Evolutionary conservation across 2,329 filamentous ascomycete genomes (phyloP), one percentile per base, ranked within the genome.

Genomic region (Rhynchosporium secalis): DNA sequence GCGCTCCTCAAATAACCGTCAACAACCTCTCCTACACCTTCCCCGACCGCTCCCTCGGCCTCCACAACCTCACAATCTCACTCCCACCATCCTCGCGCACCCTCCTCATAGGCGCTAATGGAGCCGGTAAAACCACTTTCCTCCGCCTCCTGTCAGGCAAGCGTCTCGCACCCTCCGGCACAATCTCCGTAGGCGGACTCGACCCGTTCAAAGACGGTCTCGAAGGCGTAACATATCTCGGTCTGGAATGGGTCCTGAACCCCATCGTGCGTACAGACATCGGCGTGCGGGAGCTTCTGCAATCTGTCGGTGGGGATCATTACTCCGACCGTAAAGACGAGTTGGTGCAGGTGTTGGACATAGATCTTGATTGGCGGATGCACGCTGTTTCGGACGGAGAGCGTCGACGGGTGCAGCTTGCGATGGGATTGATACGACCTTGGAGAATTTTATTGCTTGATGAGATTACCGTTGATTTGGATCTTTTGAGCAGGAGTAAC

Each of bases 211-310:
- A 91, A 75, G 84, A 92, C 41, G 86, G 88, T 10, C 86, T 97
- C 33, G 91, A 96, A 77, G 95, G 95, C 65, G 94, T 99, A 38
- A 98, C 94, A 28, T 99, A 99, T 77, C 89, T 99, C 7, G 95
- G 95, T 0, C 86, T 97, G 0, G 95, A 99, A 81, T 99, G 95
- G 95, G 95, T 98, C 3, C 84, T 99, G 9, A 98, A 98, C 80
- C 91, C 91, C 55, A 96, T 98, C 71, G 95, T 98, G 54, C 90
- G 94, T 57, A 96, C 89, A 36, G 95, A 99, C 76, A 96, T 99
- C 69, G 92, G 91, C 63, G 94, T 99, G 3, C 84, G 83, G 3
- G 93, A 96, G 68, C 85, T 99, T 5, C 86, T 99, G 31, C 80
- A 86, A 55, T 92, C 87, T 2, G 91, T 99, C 0, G 95, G 95